Percentiles rank a stretch among this genome's conserved stretches.
These are phyloP conservation scores for Fraxinus americana DNA, from an alignment of 257 asterid species.

Conservation along the genomic window DNA sequence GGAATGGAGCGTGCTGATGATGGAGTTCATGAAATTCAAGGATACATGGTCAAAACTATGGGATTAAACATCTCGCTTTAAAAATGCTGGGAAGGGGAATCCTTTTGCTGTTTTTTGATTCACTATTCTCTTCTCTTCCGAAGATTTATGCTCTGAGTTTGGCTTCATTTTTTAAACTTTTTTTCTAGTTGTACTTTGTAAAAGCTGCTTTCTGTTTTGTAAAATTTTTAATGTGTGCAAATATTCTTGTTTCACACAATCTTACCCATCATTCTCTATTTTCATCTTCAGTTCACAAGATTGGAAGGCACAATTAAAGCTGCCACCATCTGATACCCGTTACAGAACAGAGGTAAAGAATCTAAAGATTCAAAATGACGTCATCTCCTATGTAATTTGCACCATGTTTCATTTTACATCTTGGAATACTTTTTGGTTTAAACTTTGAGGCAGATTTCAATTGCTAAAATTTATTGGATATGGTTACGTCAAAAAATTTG, in stretches of 20 bases:
- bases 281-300: slow-evolving; percentile 64
- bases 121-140: background rate
- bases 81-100: background rate
- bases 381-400: slow-evolving; percentile 5
- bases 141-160: background rate
- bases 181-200: slow-evolving; percentile 5
- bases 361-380: slow-evolving; percentile 13
- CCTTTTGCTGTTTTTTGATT: slow-evolving; percentile 15
- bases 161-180: background rate
- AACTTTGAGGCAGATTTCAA: background rate
- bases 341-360: slow-evolving; percentile 71
- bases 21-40: background rate
- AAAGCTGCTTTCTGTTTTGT: background rate
- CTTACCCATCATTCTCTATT: slow-evolving; percentile 10
- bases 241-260: background rate
- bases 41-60: background rate
- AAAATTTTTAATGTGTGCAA: background rate
- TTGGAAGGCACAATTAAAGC: slow-evolving; percentile 73
- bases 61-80: background rate
- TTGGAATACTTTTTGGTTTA: slow-evolving; percentile 1
- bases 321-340: slow-evolving; percentile 77
- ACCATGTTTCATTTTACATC: background rate
- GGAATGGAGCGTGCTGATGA: slow-evolving; percentile 4
- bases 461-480: background rate
- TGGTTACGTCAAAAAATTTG: background rate